phyloP scores from a whole-genome alignment of 1,139 yeast genomes.

The Hemisphaericaspora xylofermentans region DNA sequence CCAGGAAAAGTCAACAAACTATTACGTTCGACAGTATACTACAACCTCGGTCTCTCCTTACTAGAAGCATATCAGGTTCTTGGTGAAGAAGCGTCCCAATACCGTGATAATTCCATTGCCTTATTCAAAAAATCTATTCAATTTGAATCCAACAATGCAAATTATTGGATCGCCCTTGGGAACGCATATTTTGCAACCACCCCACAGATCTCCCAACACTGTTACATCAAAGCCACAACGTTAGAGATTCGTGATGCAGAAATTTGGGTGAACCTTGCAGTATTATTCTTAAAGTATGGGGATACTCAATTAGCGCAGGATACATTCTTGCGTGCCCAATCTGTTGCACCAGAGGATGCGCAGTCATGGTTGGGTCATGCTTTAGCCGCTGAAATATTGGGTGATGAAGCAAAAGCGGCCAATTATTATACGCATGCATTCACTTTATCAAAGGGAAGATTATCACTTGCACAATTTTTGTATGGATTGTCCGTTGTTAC shows the following conservation, averaged over 20 bases:
- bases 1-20: conserved; percentile 43
- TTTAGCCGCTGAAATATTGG: conserved; percentile 58
- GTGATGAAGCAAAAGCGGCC: conserved; percentile 52
- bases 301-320: conserved; percentile 74
- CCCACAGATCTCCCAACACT: conserved; percentile 83
- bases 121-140: conserved; percentile 67
- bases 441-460: conserved; percentile 69
- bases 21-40: conserved; percentile 60
- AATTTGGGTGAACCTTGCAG: conserved; percentile 82
- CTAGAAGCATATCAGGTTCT: conserved; percentile 46
- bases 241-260: conserved; percentile 66
- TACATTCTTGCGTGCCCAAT: conserved; percentile 72
- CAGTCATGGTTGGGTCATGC: conserved; percentile 92
- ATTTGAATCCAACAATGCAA: conserved; percentile 65
- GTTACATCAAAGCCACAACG: conserved; percentile 79
- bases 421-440: conserved; percentile 74
- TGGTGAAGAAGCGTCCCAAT: conserved; percentile 17
- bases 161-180: conserved; percentile 84
- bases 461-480: conserved; percentile 68
- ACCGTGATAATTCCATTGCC: conserved; percentile 51
- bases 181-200: conserved; percentile 58
- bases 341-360: conserved; percentile 75
- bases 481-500: conserved; percentile 63
- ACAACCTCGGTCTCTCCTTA: conserved; percentile 70
- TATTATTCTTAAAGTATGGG: conserved; percentile 65